Conservation (phyloP, 164 flowering plant genomes). For the Aristolochia californica region DNA sequence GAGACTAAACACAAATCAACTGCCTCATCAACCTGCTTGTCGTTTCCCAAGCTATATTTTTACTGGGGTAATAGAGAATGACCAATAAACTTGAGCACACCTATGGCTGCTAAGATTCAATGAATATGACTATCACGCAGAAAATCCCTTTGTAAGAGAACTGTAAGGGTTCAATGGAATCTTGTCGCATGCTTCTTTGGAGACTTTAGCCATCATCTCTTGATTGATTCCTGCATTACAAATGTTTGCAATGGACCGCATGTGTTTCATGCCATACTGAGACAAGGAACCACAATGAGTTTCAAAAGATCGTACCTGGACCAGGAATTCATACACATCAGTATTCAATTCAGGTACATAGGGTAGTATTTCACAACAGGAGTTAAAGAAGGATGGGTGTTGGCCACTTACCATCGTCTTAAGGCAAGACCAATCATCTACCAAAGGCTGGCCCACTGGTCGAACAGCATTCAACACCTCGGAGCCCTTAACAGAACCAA, state of each 20-base stretch:
- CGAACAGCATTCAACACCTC: constrained; percentile 47
- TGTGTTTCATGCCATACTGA: constrained; percentile 89
- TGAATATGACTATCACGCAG: constrained; percentile 35
- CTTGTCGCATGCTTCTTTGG: constrained; percentile 56
- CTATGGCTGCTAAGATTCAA: too few relatives aligned
- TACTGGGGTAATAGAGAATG: too few relatives aligned
- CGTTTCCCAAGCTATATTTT: too few relatives aligned
- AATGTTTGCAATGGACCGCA: constrained; percentile 75
- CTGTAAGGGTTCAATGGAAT: constrained; percentile 61
- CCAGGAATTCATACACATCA: neutral
- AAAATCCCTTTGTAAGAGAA: constrained; percentile 59
- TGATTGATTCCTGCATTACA: constrained; percentile 65
- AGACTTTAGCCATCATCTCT: constrained; percentile 63
- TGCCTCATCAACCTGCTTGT: neutral
- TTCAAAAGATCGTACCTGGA: constrained; percentile 83
- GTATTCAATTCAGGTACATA: neutral
- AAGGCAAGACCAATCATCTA: constrained; percentile 87
- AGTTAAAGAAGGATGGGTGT: neutral
- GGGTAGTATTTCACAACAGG: neutral
- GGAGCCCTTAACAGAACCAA: constrained; percentile 52
- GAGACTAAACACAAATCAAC: neutral
- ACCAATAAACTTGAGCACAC: too few relatives aligned
- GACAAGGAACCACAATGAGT: constrained; percentile 71
- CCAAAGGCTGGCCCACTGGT: constrained; percentile 62
- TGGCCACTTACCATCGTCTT: constrained; percentile 48